Conservation (phyloP, 495 filamentous ascomycete species). For the Hapsidospora chrysogenum region DNA sequence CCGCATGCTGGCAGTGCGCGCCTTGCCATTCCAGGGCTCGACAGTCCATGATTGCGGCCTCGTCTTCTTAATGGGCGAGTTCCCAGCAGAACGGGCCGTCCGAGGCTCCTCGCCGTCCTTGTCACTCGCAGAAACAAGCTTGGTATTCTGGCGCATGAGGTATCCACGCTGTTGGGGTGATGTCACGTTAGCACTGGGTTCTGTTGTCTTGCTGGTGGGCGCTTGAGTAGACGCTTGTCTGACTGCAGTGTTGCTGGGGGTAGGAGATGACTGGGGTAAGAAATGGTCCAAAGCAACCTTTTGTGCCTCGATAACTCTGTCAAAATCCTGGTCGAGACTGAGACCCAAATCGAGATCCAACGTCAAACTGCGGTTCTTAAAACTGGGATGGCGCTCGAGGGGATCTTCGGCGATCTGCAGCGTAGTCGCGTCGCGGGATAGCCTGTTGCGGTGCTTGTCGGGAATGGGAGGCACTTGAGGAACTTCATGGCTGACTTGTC, state of each 20-base stretch:
- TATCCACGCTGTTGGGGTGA: slow-evolving; percentile 74
- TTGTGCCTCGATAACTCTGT: slow-evolving; percentile 89
- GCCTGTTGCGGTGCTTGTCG: slow-evolving; percentile 36
- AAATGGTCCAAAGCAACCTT: slow-evolving; percentile 84
- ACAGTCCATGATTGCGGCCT: slow-evolving; percentile 83
- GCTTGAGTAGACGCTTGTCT: slow-evolving; percentile 13
- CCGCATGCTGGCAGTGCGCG: slow-evolving; percentile 50
- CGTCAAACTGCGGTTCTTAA: slow-evolving; percentile 39
- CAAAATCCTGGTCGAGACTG: slow-evolving; percentile 82
- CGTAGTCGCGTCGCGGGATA: slow-evolving; percentile 17
- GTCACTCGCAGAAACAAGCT: slow-evolving; percentile 81
- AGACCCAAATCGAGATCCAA: slow-evolving; percentile 72
- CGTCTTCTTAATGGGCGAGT: slow-evolving; percentile 51
- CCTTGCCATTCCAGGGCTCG: slow-evolving; percentile 82
- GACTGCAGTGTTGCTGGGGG: slow-evolving; percentile 5
- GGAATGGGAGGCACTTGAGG: slow-evolving; percentile 48
- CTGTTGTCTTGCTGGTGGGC: no score
- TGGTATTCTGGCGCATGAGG: slow-evolving; percentile 96
- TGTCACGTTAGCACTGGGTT: slow-evolving; percentile 38
- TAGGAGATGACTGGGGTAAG: slow-evolving; percentile 21
- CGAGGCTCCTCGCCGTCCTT: slow-evolving; percentile 34
- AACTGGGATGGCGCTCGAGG: slow-evolving; percentile 34
- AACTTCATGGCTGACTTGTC: slow-evolving; percentile 60
- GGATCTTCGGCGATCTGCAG: slow-evolving; percentile 10
- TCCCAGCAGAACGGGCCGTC: slow-evolving; percentile 46